Conservation (phyloP, 1,284 basidiomycete species). For the Ustilago curta region DNA sequence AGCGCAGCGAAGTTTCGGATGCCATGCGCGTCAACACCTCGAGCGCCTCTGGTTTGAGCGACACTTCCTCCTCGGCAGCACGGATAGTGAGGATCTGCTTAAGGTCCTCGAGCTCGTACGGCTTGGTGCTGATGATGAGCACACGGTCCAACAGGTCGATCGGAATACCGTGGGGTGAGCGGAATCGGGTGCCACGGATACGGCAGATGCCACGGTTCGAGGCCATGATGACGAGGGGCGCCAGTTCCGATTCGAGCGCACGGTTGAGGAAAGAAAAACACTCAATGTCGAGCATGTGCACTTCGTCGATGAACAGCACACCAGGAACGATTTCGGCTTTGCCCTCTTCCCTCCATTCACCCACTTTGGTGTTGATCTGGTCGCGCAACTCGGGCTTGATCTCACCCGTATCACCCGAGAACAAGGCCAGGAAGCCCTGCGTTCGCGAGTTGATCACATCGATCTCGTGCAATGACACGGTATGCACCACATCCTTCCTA, state of each 20-base stretch:
- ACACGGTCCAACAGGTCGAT: slow-evolving; percentile 94
- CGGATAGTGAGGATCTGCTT: slow-evolving; percentile 93
- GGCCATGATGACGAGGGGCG: slow-evolving; percentile 97
- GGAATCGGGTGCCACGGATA: slow-evolving; percentile 94
- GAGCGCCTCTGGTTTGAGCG: slow-evolving; percentile 80
- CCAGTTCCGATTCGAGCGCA: slow-evolving; percentile 90
- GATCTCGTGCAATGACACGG: slow-evolving; percentile 96
- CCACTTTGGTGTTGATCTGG: slow-evolving; percentile 96
- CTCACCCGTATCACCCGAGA: slow-evolving; percentile 89
- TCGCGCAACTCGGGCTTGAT: slow-evolving; percentile 97
- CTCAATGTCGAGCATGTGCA: slow-evolving; percentile 99
- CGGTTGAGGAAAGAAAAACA: slow-evolving; percentile 99
- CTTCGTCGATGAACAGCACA: slow-evolving; percentile 74
- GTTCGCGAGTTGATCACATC: slow-evolving; percentile 99
- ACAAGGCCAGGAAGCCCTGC: slow-evolving; percentile 80
- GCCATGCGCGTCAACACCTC: slow-evolving; percentile 87
- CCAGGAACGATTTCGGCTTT: slow-evolving; percentile 98
- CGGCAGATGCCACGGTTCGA: slow-evolving; percentile 94
- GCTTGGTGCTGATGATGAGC: slow-evolving; percentile 91
- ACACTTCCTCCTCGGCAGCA: slow-evolving; percentile 95
- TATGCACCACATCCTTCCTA: slow-evolving; percentile 95
- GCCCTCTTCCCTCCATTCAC: slow-evolving; percentile 97
- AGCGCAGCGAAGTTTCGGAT: slow-evolving; percentile 79
- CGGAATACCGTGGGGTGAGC: slow-evolving; percentile 92
- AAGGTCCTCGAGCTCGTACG: slow-evolving; percentile 87